Conservation (phyloP, 1,284 basidiomycete genomes). For the Sporisorium exsertum region DNA sequence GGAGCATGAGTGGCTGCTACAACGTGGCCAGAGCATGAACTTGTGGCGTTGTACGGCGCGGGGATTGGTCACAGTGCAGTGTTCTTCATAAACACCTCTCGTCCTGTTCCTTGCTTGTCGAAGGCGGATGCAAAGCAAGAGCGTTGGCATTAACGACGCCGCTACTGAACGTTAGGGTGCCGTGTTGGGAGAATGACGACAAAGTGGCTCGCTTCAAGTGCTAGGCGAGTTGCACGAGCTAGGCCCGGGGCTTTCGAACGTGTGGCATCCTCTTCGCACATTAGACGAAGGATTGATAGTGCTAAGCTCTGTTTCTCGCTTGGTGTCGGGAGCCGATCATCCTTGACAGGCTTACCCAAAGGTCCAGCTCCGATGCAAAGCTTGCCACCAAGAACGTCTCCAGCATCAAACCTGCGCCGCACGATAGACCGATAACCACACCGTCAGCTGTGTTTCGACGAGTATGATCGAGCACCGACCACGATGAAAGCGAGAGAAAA, state of each 20-base stretch:
- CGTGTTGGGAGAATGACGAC: neutral
- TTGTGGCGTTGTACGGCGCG: neutral
- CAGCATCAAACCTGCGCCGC: neutral
- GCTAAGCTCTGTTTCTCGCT: constrained; percentile 12
- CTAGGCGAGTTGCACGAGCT: neutral
- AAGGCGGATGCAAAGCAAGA: neutral
- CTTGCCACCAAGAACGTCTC: neutral
- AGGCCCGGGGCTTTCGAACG: neutral
- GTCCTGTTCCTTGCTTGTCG: neutral
- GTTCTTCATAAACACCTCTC: neutral
- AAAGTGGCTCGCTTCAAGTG: neutral
- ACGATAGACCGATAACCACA: neutral
- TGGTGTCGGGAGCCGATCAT: constrained; percentile 8
- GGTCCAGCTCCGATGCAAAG: constrained; percentile 3
- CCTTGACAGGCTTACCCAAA: constrained; percentile 15
- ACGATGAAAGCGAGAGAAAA: neutral
- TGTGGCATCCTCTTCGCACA: neutral
- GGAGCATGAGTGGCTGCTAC: neutral
- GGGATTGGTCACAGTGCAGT: neutral
- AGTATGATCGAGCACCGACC: neutral
- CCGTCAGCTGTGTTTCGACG: neutral
- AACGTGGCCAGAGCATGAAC: constrained; percentile 1
- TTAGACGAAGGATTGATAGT: neutral
- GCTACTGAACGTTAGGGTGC: neutral
- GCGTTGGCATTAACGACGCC: neutral